Percentiles rank a stretch among this genome's conserved stretches.
These are phyloP conservation scores for Torulaspora indica DNA, from an alignment of 805 yeast species.

Conservation along the genomic window DNA sequence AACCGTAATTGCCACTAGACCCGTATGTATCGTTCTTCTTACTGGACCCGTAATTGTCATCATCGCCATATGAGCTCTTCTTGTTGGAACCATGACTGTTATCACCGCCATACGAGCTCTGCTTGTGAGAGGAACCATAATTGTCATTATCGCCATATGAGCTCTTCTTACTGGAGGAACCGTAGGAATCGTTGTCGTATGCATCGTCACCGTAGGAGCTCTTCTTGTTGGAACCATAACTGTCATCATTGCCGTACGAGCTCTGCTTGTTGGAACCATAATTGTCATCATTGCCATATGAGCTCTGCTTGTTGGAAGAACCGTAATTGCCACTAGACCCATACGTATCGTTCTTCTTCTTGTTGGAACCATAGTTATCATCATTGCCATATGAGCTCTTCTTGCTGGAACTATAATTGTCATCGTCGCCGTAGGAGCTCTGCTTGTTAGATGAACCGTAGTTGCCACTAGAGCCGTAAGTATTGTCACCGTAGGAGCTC, in stretches of 20 bases:
- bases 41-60: no score
- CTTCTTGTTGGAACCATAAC: conserved; percentile 16
- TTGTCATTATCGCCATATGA: conserved; percentile 21
- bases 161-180: conserved; percentile 15
- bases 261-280: no score
- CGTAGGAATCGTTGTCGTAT: conserved; percentile 11
- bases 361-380: no score
- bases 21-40: conserved; percentile 4
- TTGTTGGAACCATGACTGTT: conserved; percentile 16
- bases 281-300: no score
- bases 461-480: conserved; percentile 15
- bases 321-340: conserved; percentile 12
- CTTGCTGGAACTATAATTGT: no score
- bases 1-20: conserved; percentile 15
- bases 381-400: no score
- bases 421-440: no score
- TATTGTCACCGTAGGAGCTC: no score
- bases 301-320: no score
- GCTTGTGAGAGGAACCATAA: conserved; percentile 25
- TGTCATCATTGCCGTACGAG: conserved; percentile 13
- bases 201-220: conserved; percentile 13
- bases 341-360: no score
- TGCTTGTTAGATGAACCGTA: conserved; percentile 2
- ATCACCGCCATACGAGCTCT: conserved; percentile 26
- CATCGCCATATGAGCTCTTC: conserved; percentile 13